Evolutionary conservation across 208 protist genomes (phyloP).

Genomic region (Tetramitus jugosus): DNA sequence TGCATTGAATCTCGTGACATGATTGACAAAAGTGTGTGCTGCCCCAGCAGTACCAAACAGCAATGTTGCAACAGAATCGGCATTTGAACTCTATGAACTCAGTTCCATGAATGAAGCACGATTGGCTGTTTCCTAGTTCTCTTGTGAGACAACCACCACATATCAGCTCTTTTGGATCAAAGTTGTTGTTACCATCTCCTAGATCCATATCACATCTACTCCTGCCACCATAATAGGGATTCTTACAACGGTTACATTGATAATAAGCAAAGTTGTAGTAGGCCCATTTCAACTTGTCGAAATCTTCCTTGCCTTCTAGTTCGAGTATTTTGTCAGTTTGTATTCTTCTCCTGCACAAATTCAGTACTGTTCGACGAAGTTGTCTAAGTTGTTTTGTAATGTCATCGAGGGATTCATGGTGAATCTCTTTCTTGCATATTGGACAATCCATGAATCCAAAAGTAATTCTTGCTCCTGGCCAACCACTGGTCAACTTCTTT

Average conservation of each 20-base stretch:
- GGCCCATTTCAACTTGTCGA: not conserved
- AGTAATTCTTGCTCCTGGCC: constrained; percentile 23
- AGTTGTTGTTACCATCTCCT: not conserved
- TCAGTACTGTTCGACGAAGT: not conserved
- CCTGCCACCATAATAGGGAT: constrained; percentile 1
- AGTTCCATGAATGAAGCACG: constrained; percentile 26
- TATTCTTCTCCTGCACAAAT: not conserved
- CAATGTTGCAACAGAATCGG: constrained; percentile 36
- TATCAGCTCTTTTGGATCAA: not conserved
- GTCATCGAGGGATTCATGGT: constrained; percentile 12
- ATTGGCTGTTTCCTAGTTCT: not conserved
- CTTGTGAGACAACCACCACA: constrained; percentile 1
- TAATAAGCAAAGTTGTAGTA: not conserved
- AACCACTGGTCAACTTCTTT: not conserved
- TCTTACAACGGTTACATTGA: constrained; percentile 2
- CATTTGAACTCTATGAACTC: constrained; percentile 41
- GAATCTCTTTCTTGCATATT: constrained; percentile 16
- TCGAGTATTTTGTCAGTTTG: constrained; percentile 12
- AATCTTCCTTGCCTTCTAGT: constrained; percentile 3
- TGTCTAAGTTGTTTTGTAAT: not conserved
- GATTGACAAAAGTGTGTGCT: constrained; percentile 42
- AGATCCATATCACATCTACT: not conserved
- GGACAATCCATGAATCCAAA: constrained; percentile 35
- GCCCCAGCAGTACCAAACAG: constrained; percentile 36
- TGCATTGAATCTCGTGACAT: constrained; percentile 31